phyloP scores from a whole-genome alignment of 2,329 filamentous ascomycete species.

The Fusarium solani-melongenae region DNA sequence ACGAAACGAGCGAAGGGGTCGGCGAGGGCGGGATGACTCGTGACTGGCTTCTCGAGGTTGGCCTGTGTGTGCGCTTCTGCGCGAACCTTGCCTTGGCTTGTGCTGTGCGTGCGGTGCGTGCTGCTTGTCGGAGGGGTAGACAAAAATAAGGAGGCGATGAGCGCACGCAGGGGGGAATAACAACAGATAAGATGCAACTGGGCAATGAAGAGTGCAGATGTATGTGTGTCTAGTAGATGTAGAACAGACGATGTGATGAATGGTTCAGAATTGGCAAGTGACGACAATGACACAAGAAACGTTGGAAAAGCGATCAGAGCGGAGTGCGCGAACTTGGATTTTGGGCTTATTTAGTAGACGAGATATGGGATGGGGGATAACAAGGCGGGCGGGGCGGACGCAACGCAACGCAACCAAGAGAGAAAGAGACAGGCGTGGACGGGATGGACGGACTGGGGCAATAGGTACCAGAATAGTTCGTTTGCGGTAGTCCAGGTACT shows the following conservation, averaged over 20 bases:
- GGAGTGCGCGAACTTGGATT: conserved; percentile 30
- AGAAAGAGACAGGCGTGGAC: neutral
- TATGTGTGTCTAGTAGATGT: neutral
- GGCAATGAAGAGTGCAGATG: neutral
- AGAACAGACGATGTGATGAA: conserved; percentile 8
- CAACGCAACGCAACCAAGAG: neutral
- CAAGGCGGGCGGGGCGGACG: conserved; percentile 8
- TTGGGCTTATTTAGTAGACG: conserved; percentile 13
- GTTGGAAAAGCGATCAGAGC: conserved; percentile 18
- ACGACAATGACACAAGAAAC: conserved; percentile 23
- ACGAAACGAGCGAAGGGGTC: conserved; percentile 43
- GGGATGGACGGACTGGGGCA: conserved; percentile 3
- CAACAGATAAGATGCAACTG: neutral
- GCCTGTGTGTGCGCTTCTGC: conserved; percentile 29
- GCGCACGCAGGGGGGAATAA: neutral
- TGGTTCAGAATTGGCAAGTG: conserved; percentile 22
- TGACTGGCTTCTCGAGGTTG: conserved; percentile 32
- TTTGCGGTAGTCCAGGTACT: conserved; percentile 28
- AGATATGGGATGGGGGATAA: neutral
- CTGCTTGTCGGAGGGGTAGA: conserved; percentile 35
- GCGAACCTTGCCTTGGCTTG: conserved; percentile 13
- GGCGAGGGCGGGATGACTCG: conserved; percentile 27
- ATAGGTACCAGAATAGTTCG: conserved; percentile 21
- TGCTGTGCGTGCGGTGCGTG: conserved; percentile 2
- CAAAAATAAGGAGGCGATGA: conserved; percentile 32